Base-by-base conservation (phyloP, 2,329 filamentous ascomycete species). In the Verticillium dahliae region DNA sequence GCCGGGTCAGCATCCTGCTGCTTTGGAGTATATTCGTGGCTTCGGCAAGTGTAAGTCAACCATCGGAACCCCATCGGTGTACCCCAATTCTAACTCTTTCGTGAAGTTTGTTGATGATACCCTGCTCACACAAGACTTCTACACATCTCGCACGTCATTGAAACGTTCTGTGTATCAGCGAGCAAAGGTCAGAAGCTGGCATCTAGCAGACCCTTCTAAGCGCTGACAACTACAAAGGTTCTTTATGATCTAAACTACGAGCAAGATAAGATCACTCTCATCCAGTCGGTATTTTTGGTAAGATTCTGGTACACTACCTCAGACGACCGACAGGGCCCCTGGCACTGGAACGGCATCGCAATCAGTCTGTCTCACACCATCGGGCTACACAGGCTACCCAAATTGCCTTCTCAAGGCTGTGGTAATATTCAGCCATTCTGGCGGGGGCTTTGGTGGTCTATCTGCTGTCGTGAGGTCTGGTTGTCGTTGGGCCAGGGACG, bases 261-360 rank as follows among this genome's bases (percentile, higher is more conserved):
- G 55, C 70, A 68, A 2, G 73, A 77, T 39, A 77, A 79, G 58
- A 69, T 75, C 10, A 67, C 65, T 18, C 69, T 80, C 2, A 73
- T 80, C 18, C 77, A 79, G 63, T 70, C 77, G 0, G 72, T 75
- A 4, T 68, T 80, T 1, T 64, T 80, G 1, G 68, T 80, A 57
- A 72, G 72, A 9, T 78, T 76, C 60, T 80, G 74, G 71, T 76
- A 77, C 56, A 72, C 74, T 0, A 72, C 76, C 50, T 67, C 73
- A 0, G 74, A 78, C 60, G 75, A 79, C 58, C 71, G 75, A n/a
- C 71, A 69, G 6, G 73, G 76, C 11, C 72, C 77, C 0, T 80
- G 76, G 77, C 75, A 78, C 60, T 80, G 78, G 77, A 76, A 72
- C 2, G 75, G 77, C n/a, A 69, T 76, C n/a, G 76, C 77, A 4